Base-by-base conservation (phyloP, 768 basidiomycete genomes). In the Vishniacozyma victoriae region DNA sequence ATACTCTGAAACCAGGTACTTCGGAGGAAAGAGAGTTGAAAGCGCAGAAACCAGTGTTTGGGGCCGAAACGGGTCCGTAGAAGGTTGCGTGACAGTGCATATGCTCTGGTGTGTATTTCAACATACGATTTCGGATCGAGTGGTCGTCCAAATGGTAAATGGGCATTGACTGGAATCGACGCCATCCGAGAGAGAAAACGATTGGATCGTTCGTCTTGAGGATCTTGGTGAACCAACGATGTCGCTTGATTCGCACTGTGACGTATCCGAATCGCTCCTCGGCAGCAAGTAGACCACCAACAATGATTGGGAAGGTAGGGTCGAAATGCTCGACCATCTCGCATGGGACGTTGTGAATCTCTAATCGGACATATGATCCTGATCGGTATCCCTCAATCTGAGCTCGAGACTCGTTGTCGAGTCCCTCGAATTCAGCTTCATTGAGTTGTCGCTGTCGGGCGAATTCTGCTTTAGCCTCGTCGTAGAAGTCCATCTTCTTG, bases 31-130 rank as follows among this genome's bases (percentile, higher is more conserved):
- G 74, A 0, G 85, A 82, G 72, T 91, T 96, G 79, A 99, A 97
- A 2, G 93, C 86, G 71, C 95, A 97, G 74, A 99, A 92, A 25
- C 92, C 91, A 0, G 89, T 95, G 73, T 95, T 95, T 18, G 92
- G 93, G 0, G 87, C 75, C 2, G 89, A 76, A 18, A 89, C 83
- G 5, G 95, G 93, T 0, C 90, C 93, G 65, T 92, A 99, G 73
- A 97, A 95, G 2, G 92, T 95, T 2, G 92, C 93, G 65, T 85
- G 93, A 65, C 95, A 99, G 69, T 99, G 95, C 95, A 93, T 96
- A 66, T 99, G 95, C 74, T 99, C 95, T 0, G 95, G 95, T 0
- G 95, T 96, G 70, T 99, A 99, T 75, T 99, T 99, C 75, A 99
- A 85, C 85, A 97, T 87, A 27, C 95, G 88, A 84, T 96, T 95